phyloP scores from a whole-genome alignment of 2,329 filamentous ascomycete genomes.

The Penicillium sp. region DNA sequence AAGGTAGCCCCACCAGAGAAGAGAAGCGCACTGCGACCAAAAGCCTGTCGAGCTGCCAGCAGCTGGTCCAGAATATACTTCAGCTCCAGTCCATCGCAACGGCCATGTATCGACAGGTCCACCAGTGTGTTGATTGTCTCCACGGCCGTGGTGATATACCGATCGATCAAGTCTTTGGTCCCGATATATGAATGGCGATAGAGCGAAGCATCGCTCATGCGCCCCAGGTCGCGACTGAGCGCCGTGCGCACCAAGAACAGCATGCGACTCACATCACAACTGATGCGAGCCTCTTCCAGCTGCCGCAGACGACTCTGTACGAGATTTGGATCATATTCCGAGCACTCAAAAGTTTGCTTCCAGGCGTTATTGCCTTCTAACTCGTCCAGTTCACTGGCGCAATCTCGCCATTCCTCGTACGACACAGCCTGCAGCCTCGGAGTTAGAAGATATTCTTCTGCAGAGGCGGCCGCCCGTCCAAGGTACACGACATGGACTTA shows the following conservation, averaged over 20 bases:
- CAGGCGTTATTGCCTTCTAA: constrained; percentile 77
- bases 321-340: constrained; percentile 67
- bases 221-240: constrained; percentile 74
- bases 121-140: constrained; percentile 70
- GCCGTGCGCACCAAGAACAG: constrained; percentile 75
- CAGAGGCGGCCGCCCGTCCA: constrained; percentile 9
- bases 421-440: constrained; percentile 56
- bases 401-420: constrained; percentile 68
- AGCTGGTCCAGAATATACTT: constrained; percentile 64
- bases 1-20: constrained; percentile 84
- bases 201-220: constrained; percentile 76
- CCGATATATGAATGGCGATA: constrained; percentile 83
- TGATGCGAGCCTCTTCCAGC: constrained; percentile 68
- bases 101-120: constrained; percentile 54
- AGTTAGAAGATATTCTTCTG: constrained; percentile 13
- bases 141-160: constrained; percentile 76
- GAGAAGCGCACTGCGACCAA: constrained; percentile 77
- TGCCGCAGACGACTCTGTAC: constrained; percentile 67
- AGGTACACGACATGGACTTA: constrained; percentile 39
- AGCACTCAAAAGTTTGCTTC: constrained; percentile 66
- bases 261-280: constrained; percentile 71
- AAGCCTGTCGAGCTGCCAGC: constrained; percentile 69
- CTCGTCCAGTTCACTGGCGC: constrained; percentile 71
- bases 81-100: constrained; percentile 54
- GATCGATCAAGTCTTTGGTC: constrained; percentile 81